phyloP scores from a whole-genome alignment of 257 asterid genomes.

The Salvia miltiorrhiza region DNA sequence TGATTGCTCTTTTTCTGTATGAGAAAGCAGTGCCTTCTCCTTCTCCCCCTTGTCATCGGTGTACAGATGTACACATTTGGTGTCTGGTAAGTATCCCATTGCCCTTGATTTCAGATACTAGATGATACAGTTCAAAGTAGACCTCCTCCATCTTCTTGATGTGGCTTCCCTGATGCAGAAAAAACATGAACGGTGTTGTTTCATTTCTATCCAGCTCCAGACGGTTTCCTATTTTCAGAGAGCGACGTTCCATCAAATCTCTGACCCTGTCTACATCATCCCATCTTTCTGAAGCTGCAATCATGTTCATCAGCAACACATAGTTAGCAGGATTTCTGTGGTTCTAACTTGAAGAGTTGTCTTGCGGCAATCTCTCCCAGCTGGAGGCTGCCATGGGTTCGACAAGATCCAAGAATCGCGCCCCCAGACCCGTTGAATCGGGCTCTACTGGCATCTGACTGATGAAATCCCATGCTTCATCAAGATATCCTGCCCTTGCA shows the following conservation, averaged over 20 bases:
- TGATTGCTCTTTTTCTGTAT: conserved; percentile 61
- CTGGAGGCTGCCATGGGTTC: conserved; percentile 34
- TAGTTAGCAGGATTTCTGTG: conserved; percentile 55
- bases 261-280: conserved; percentile 37
- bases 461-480: conserved; percentile 64
- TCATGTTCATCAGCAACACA: conserved; percentile 48
- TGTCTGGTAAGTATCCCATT: conserved; percentile 50
- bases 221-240: conserved; percentile 38
- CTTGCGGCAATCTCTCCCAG: conserved; percentile 55
- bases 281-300: conserved; percentile 46
- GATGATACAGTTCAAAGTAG: conserved; percentile 48
- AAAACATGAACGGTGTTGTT: conserved; percentile 40
- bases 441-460: conserved; percentile 47
- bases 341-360: conserved; percentile 50
- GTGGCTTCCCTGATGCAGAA: conserved; percentile 44
- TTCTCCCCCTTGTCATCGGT: conserved; percentile 35
- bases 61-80: conserved; percentile 46
- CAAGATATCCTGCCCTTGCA: conserved; percentile 58
- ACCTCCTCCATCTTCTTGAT: conserved; percentile 54
- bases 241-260: conserved; percentile 37
- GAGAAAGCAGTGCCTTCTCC: conserved; percentile 51
- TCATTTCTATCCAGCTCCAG: conserved; percentile 57
- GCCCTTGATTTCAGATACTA: conserved; percentile 48
- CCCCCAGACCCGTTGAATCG: conserved; percentile 62
- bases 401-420: conserved; percentile 57